These are phyloP conservation scores for Myxozyma neglecta DNA, from an alignment of 805 yeast genomes.

Conservation along the genomic window DNA sequence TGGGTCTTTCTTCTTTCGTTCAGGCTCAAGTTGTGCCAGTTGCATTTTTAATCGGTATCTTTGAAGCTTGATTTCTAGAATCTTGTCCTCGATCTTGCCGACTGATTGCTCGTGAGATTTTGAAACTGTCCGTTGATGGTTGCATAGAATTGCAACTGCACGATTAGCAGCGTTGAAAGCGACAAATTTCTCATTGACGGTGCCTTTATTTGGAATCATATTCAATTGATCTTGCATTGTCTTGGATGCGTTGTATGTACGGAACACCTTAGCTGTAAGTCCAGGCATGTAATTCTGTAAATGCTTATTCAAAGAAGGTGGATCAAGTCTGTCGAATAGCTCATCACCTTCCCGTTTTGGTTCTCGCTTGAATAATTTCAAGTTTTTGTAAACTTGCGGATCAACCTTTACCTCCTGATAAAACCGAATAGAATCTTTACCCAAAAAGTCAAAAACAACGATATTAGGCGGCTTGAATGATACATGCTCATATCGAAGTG, in stretches of 20 bases:
- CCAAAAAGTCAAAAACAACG: conserved; percentile 87
- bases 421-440: conserved; percentile 91
- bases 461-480: conserved; percentile 80
- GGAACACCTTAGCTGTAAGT: conserved; percentile 92
- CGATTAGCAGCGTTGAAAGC: conserved; percentile 92
- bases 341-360: conserved; percentile 94
- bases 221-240: conserved; percentile 96
- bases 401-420: conserved; percentile 93
- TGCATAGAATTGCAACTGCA: conserved; percentile 92
- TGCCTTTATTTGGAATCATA: conserved; percentile 78
- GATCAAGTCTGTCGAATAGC: conserved; percentile 86
- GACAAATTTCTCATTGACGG: conserved; percentile 82
- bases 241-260: conserved; percentile 94
- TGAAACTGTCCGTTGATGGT: conserved; percentile 91
- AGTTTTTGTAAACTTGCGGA: conserved; percentile 84
- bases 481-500: conserved; percentile 85
- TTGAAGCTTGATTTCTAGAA: conserved; percentile 83
- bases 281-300: conserved; percentile 90
- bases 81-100: conserved; percentile 71
- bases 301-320: conserved; percentile 77
- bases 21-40: conserved; percentile 64
- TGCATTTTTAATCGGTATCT: conserved; percentile 70
- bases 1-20: conserved; percentile 50
- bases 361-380: conserved; percentile 78
- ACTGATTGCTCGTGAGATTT: conserved; percentile 81